These are phyloP conservation scores for Heimioporus punctisporus DNA, from an alignment of 1,284 basidiomycete genomes.

Conservation along the genomic window DNA sequence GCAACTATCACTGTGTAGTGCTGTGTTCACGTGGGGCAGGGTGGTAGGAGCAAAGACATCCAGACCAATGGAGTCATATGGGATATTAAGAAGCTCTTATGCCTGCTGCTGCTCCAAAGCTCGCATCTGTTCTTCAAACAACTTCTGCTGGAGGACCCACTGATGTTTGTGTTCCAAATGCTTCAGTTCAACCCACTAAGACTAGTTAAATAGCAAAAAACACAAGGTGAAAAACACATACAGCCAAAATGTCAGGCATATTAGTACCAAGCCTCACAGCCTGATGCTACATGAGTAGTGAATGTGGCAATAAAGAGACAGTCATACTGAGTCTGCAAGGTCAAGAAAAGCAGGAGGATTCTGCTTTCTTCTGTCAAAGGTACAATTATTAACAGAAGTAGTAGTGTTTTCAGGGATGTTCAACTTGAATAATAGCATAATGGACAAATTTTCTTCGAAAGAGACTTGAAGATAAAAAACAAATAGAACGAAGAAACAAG, in stretches of 20 bases:
- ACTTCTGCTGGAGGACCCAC: constrained; percentile 80
- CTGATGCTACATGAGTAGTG: constrained; percentile 40
- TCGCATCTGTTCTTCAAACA: constrained; percentile 95
- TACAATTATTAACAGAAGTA: constrained; percentile 69
- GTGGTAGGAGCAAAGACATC: constrained; percentile 85
- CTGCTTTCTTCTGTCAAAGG: constrained; percentile 73
- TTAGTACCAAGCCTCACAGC: constrained; percentile 82
- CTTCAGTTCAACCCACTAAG: constrained; percentile 86
- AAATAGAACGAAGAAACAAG: constrained; percentile 51
- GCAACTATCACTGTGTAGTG: constrained; percentile 54
- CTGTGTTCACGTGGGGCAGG: constrained; percentile 74
- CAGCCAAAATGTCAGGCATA: constrained; percentile 79
- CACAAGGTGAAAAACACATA: constrained; percentile 41
- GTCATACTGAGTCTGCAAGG: constrained; percentile 84
- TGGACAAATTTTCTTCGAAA: constrained; percentile 53
- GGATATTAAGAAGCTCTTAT: constrained; percentile 77
- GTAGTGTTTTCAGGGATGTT: constrained; percentile 68
- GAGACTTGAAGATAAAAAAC: constrained; percentile 53
- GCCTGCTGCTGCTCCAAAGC: constrained; percentile 91
- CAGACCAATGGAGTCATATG: constrained; percentile 58
- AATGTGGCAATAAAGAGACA: constrained; percentile 16
- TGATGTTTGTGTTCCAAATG: constrained; percentile 91
- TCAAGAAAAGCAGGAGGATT: constrained; percentile 89
- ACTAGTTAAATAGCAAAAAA: constrained; percentile 2
- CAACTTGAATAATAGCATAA: constrained; percentile 57